Evolutionary conservation across 1,139 yeast genomes (phyloP).

Genomic region (Blastobotrys serpentis): DNA sequence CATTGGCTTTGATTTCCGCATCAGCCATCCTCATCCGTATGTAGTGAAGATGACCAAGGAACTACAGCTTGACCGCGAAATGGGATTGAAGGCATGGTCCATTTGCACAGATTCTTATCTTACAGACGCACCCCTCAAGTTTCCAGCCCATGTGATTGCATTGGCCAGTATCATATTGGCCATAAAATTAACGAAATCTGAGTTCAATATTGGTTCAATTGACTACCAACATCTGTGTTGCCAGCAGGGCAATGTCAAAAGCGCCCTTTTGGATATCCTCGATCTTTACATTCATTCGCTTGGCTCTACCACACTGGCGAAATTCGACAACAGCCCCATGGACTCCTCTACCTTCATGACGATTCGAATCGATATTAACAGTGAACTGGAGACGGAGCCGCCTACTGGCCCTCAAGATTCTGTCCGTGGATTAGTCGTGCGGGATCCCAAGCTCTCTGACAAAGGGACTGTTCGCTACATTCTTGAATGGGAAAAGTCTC

Average conservation of each 20-base stretch:
- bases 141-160: conserved; percentile 81
- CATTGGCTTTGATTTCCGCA: conserved; percentile 71
- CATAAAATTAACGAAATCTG: conserved; percentile 38
- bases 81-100: conserved; percentile 60
- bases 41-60: conserved; percentile 65
- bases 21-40: conserved; percentile 62
- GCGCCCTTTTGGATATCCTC: conserved; percentile 59
- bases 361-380: conserved; percentile 26
- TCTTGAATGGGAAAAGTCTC: conserved; percentile 33
- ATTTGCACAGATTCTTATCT: conserved; percentile 71
- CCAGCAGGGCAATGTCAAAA: conserved; percentile 48
- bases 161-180: conserved; percentile 61
- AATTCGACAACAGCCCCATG: conserved; percentile 7
- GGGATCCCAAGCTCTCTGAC: conserved; percentile 31
- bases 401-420: conserved; percentile 14
- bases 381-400: conserved; percentile 18
- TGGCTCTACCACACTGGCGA: conserved; percentile 22
- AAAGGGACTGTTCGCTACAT: conserved; percentile 35
- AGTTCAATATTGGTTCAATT: conserved; percentile 25
- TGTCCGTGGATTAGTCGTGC: conserved; percentile 19
- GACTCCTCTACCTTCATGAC: conserved; percentile 25
- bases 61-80: conserved; percentile 21
- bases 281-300: conserved; percentile 45
- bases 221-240: conserved; percentile 28
- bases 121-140: conserved; percentile 66